Percentiles rank a stretch among this genome's conserved stretches.
Evolutionary conservation across 805 yeast species (phyloP).

Genomic region (Cyberlindnera amylophila): DNA sequence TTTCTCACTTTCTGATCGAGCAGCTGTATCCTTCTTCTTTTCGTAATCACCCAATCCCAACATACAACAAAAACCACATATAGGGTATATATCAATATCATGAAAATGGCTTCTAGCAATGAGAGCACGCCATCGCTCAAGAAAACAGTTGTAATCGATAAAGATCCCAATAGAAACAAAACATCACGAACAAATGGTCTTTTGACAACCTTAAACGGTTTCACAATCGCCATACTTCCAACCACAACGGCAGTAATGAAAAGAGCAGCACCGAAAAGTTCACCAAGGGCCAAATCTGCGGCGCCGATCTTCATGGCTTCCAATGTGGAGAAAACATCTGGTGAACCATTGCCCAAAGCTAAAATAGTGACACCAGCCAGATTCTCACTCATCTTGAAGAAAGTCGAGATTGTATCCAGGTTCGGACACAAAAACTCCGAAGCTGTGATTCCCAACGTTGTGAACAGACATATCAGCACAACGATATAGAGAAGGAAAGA

Average conservation of each 20-base stretch:
- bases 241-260: conserved; percentile 81
- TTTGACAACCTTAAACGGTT: conserved; percentile 59
- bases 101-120: conserved; percentile 47
- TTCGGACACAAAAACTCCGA: conserved; percentile 84
- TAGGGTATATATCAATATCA: conserved; percentile 51
- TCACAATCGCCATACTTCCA: conserved; percentile 70
- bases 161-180: conserved; percentile 46
- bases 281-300: conserved; percentile 80
- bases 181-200: conserved; percentile 43
- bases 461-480: conserved; percentile 43
- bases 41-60: conserved; percentile 24
- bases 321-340: conserved; percentile 82
- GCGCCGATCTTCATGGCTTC: conserved; percentile 73
- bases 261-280: conserved; percentile 85
- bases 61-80: conserved; percentile 52
- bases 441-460: conserved; percentile 74
- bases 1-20: conserved; percentile 26
- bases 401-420: conserved; percentile 60
- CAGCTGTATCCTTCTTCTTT: conserved; percentile 17
- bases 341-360: conserved; percentile 91
- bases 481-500: conserved; percentile 7
- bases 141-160: conserved; percentile 47
- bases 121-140: conserved; percentile 58
- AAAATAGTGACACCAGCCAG: conserved; percentile 83
- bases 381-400: conserved; percentile 67